Conservation (phyloP, 2,329 filamentous ascomycete genomes). For the Ilyonectria mors-panacis region DNA sequence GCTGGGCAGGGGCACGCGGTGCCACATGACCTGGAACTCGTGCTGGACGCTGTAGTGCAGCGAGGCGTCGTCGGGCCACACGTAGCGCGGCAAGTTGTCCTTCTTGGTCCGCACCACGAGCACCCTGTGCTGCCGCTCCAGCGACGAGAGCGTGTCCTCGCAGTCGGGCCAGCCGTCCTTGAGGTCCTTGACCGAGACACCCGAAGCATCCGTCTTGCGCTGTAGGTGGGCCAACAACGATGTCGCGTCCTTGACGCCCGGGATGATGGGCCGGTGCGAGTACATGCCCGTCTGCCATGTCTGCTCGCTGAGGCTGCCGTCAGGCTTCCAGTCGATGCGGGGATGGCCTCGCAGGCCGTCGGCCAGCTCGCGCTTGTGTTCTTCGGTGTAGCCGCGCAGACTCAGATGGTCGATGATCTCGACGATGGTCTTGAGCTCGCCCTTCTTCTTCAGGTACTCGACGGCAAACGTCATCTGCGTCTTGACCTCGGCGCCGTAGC, state of each 20-base stretch:
- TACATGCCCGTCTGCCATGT: constrained; percentile 81
- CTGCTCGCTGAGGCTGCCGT: constrained; percentile 74
- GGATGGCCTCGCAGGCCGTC: constrained; percentile 77
- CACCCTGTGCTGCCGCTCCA: constrained; percentile 85
- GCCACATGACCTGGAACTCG: constrained; percentile 89
- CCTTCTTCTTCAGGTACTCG: constrained; percentile 83
- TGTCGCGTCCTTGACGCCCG: constrained; percentile 81
- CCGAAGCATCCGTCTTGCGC: constrained; percentile 83
- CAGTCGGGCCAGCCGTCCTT: constrained; percentile 97
- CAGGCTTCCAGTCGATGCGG: constrained; percentile 70
- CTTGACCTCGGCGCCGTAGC: constrained; percentile 84
- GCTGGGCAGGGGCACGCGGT: constrained; percentile 82
- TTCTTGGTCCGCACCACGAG: constrained; percentile 93
- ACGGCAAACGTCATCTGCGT: constrained; percentile 92
- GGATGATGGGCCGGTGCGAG: constrained; percentile 85
- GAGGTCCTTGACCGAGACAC: constrained; percentile 88
- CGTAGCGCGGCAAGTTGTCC: constrained; percentile 86
- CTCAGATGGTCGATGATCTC: constrained; percentile 88
- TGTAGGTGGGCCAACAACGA: constrained; percentile 87
- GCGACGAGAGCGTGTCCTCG: constrained; percentile 80
- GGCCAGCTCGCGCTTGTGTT: constrained; percentile 75
- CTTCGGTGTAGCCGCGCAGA: constrained; percentile 73
- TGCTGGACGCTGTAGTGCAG: constrained; percentile 82
- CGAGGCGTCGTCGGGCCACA: constrained; percentile 90
- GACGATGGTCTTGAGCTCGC: constrained; percentile 76